These are phyloP conservation scores for Hemileia vastatrix DNA, from an alignment of 1,284 basidiomycete species.

Conservation along the genomic window DNA sequence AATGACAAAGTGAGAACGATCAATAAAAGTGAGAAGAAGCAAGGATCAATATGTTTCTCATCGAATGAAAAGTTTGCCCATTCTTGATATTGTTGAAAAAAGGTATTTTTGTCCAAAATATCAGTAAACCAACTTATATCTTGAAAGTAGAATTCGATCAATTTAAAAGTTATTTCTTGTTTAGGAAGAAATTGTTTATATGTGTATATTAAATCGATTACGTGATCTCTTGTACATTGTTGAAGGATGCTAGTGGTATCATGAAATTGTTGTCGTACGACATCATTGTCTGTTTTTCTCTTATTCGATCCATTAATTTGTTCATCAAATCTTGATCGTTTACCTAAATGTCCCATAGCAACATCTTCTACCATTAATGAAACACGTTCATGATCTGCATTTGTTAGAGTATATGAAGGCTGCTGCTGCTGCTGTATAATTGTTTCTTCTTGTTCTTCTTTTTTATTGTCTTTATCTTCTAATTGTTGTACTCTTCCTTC, in stretches of 20 bases:
- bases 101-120: constrained; percentile 22
- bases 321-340: constrained; percentile 18
- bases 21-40: constrained; percentile 35
- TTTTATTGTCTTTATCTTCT: too few relatives aligned
- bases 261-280: not conserved
- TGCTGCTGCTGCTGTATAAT: too few relatives aligned
- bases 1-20: constrained; percentile 37
- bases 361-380: constrained; percentile 26
- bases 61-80: constrained; percentile 30
- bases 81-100: constrained; percentile 23
- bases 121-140: constrained; percentile 36
- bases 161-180: constrained; percentile 17
- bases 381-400: constrained; percentile 24
- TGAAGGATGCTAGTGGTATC: constrained; percentile 2
- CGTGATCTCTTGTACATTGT: constrained; percentile 1
- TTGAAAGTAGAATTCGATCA: constrained; percentile 37
- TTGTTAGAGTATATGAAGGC: too few relatives aligned
- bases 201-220: constrained; percentile 17
- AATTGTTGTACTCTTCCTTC: too few relatives aligned
- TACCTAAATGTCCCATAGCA: constrained; percentile 25
- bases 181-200: constrained; percentile 19
- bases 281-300: not conserved
- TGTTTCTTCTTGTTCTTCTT: too few relatives aligned
- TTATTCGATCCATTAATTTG: constrained; percentile 1
- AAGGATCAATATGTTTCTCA: constrained; percentile 2